Percentiles rank a stretch among this genome's conserved stretches.
phyloP scores from a whole-genome alignment of 345 rosid genomes.

The Pugionium dolabratum region DNA sequence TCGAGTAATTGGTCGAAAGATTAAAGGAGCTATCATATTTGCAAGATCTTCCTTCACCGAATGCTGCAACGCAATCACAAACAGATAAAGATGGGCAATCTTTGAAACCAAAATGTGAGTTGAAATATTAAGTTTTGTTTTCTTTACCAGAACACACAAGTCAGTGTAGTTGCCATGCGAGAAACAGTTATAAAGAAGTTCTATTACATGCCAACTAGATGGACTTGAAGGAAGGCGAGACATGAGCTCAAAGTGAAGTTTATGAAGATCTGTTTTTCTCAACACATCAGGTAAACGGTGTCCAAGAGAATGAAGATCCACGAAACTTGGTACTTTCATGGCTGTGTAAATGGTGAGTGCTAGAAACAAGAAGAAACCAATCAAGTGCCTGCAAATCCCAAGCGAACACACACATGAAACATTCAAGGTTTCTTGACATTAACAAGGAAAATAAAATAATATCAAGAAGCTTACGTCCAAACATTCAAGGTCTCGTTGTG shows the following conservation, averaged over 20 bases:
- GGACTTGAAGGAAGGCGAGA: slow-evolving; percentile 80
- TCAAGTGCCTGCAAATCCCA: slow-evolving; percentile 74
- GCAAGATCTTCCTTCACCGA: slow-evolving; percentile 59
- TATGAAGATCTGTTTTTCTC: slow-evolving; percentile 77
- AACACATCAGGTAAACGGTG: slow-evolving; percentile 61
- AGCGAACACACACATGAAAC: neutral
- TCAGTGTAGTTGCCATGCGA: no score
- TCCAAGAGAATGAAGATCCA: slow-evolving; percentile 75
- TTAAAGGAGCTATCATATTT: slow-evolving; percentile 40
- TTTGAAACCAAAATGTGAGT: neutral
- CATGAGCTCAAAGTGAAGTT: slow-evolving; percentile 55
- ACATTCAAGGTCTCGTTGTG: slow-evolving; percentile 95
- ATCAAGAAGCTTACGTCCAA: slow-evolving; percentile 68
- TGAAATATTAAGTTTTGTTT: no score
- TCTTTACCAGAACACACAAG: no score
- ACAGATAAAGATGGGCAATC: no score
- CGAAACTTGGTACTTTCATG: slow-evolving; percentile 66
- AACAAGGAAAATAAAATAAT: neutral
- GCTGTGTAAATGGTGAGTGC: slow-evolving; percentile 88
- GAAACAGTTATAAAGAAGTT: no score
- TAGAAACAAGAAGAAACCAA: slow-evolving; percentile 93
- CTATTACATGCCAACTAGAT: no score
- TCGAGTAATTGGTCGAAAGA: slow-evolving; percentile 72
- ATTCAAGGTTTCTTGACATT: slow-evolving; percentile 6
- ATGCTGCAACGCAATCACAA: slow-evolving; percentile 46